Evolutionary conservation across 805 yeast genomes (phyloP).

Genomic region (Candida orba): DNA sequence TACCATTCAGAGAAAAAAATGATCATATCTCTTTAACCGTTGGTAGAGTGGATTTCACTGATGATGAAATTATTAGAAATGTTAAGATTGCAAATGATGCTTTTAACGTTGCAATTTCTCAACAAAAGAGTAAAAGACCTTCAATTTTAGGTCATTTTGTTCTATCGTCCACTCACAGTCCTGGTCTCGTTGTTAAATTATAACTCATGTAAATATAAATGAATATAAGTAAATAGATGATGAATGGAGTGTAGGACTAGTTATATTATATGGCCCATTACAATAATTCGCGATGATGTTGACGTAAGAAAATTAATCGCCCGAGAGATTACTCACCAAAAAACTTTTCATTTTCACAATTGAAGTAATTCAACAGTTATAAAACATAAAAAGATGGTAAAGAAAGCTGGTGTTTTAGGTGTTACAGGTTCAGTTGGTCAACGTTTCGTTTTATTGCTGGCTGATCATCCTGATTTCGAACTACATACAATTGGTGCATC

Average conservation of each 20-base stretch:
- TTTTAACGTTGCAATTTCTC: slow-evolving; percentile 43
- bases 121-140: slow-evolving; percentile 60
- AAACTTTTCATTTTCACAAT: background rate
- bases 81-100: slow-evolving; percentile 60
- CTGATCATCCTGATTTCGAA: slow-evolving; percentile 87
- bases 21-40: slow-evolving; percentile 57
- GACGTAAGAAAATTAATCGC: background rate
- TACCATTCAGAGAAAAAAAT: slow-evolving; percentile 72
- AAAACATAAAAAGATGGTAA: slow-evolving; percentile 22
- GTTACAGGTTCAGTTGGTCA: slow-evolving; percentile 99
- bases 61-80: slow-evolving; percentile 66
- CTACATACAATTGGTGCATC: slow-evolving; percentile 87
- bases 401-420: slow-evolving; percentile 80
- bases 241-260: background rate
- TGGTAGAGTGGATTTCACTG: slow-evolving; percentile 73
- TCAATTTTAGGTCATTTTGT: slow-evolving; percentile 63
- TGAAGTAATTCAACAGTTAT: too few species aligned
- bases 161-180: slow-evolving; percentile 68
- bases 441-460: slow-evolving; percentile 77
- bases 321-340: background rate
- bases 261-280: too few species aligned
- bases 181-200: slow-evolving; percentile 61
- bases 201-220: background rate
- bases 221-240: background rate
- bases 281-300: background rate